These are phyloP conservation scores for Malus asiatica DNA, from an alignment of 306 rosid genomes.

Conservation along the genomic window DNA sequence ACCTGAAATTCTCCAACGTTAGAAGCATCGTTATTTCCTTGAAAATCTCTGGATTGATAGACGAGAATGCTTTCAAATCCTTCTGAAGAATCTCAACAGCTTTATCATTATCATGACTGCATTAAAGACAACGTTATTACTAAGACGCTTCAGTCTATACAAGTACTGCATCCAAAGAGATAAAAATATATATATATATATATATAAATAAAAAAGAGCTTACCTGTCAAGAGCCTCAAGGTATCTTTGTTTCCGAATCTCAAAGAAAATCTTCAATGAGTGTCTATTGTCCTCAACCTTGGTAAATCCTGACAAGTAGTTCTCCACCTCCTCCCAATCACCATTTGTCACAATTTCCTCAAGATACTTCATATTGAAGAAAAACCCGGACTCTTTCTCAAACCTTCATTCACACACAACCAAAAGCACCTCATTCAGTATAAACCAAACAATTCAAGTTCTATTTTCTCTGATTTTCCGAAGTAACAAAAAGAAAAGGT, in stretches of 20 bases:
- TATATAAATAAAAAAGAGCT: constrained; percentile 5
- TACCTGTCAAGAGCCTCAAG: constrained; percentile 78
- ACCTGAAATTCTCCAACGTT: constrained; percentile 67
- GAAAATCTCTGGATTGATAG: constrained; percentile 56
- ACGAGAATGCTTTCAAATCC: constrained; percentile 63
- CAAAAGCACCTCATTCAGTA: neutral
- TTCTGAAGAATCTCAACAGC: constrained; percentile 70
- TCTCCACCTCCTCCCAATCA: constrained; percentile 85
- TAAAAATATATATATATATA: neutral
- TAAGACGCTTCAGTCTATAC: neutral
- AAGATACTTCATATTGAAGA: constrained; percentile 76
- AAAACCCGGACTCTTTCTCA: constrained; percentile 81
- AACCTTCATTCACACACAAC: constrained; percentile 34
- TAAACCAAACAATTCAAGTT: neutral
- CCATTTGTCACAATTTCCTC: constrained; percentile 77
- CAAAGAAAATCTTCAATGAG: constrained; percentile 71
- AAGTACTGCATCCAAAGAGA: neutral
- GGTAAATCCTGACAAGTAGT: constrained; percentile 65
- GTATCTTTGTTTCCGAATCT: constrained; percentile 78
- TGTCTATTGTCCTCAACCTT: constrained; percentile 78
- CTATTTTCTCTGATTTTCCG: neutral
- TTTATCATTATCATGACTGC: constrained; percentile 63
- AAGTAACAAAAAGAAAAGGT: neutral
- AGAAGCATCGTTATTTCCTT: constrained; percentile 73
- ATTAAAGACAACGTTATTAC: neutral